These are phyloP conservation scores for Talaromyces wortmannii DNA, from an alignment of 495 filamentous ascomycete genomes.

Conservation along the genomic window DNA sequence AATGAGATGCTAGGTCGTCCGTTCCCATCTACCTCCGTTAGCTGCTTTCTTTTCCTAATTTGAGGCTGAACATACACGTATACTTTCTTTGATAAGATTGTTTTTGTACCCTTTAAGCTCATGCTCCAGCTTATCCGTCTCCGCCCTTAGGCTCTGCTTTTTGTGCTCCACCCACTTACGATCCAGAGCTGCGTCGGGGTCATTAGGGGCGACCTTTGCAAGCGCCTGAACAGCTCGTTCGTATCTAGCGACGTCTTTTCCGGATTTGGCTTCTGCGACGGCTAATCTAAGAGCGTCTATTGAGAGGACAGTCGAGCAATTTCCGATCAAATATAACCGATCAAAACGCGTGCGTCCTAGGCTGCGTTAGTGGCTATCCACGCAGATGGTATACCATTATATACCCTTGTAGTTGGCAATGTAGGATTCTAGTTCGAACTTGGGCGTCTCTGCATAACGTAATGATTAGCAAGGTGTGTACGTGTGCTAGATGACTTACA, in stretches of 20 bases:
- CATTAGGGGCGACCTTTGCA: constrained; percentile 51
- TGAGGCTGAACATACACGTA: constrained; percentile 53
- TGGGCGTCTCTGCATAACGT: constrained; percentile 58
- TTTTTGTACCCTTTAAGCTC: constrained; percentile 95
- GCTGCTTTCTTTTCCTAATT: not conserved
- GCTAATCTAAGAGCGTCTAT: constrained; percentile 77
- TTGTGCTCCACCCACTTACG: constrained; percentile 60
- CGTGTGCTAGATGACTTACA: not conserved
- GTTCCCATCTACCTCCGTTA: constrained; percentile 57
- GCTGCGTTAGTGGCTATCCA: not conserved
- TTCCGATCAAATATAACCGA: constrained; percentile 75
- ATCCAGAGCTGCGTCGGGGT: constrained; percentile 62
- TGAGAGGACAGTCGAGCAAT: constrained; percentile 66
- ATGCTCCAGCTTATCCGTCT: constrained; percentile 66
- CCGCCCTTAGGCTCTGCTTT: constrained; percentile 53
- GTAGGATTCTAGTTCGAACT: constrained; percentile 89
- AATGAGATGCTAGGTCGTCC: constrained; percentile 66
- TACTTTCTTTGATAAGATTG: constrained; percentile 96
- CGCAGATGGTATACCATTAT: not conserved
- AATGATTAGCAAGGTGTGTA: not conserved
- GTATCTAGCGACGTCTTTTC: constrained; percentile 68
- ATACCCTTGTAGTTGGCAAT: constrained; percentile 84
- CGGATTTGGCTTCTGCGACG: constrained; percentile 66
- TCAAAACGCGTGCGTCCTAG: constrained; percentile 68
- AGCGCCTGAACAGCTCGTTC: constrained; percentile 60